These are phyloP conservation scores for Fennellomyces sp. DNA, from an alignment of 371 early-diverging fungal genomes.

Conservation along the genomic window DNA sequence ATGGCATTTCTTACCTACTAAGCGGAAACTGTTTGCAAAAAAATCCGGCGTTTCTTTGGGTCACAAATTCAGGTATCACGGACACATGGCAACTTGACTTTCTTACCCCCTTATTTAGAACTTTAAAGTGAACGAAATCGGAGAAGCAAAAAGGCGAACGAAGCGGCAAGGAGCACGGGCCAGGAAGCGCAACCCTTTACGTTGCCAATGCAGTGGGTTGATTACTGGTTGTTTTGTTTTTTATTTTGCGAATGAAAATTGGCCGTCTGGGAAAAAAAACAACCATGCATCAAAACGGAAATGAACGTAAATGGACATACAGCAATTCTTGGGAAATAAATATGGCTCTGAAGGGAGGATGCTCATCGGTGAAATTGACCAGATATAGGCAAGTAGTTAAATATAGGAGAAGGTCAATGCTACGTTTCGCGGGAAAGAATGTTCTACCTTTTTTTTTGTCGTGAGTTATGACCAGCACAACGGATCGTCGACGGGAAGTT, in stretches of 20 bases:
- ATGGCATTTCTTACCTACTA: constrained; percentile 4
- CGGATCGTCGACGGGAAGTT: not conserved
- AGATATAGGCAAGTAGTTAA: not conserved
- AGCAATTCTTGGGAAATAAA: not conserved
- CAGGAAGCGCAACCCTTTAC: too few relatives aligned
- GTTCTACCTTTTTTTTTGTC: too few relatives aligned
- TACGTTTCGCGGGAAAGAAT: too few relatives aligned
- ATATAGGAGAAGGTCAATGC: not conserved
- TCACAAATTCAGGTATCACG: not conserved
- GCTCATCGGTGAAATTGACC: not conserved
- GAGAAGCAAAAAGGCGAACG: not conserved
- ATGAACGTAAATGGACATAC: not conserved
- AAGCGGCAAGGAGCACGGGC: not conserved
- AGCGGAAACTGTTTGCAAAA: not conserved
- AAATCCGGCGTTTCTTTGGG: too few relatives aligned
- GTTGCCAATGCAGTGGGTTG: too few relatives aligned
- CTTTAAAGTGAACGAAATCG: constrained; percentile 1
- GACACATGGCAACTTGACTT: too few relatives aligned
- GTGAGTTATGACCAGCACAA: too few relatives aligned
- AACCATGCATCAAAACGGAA: not conserved
- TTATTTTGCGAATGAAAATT: too few relatives aligned
- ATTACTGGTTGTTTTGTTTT: not conserved
- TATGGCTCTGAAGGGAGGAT: not conserved
- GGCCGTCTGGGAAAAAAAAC: not conserved
- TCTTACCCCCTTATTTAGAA: not conserved